Evolutionary conservation across 768 basidiomycete species (phyloP).

Genomic region (Lyophyllum shimeji): DNA sequence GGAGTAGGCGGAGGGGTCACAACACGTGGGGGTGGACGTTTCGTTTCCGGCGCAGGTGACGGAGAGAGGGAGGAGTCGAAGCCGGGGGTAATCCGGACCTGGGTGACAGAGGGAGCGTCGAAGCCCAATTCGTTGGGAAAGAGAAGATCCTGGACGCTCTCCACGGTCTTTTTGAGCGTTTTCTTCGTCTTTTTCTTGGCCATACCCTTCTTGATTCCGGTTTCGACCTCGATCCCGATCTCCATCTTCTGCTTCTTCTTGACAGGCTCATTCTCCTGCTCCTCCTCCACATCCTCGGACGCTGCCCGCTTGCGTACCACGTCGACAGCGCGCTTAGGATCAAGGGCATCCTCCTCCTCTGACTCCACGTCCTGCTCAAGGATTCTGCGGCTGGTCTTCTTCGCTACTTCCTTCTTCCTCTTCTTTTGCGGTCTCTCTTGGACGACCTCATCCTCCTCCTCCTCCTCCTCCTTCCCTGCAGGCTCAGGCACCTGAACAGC

Average conservation of each 20-base stretch:
- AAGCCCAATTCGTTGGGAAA: constrained; percentile 49
- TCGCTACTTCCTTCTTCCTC: constrained; percentile 47
- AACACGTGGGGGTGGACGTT: constrained; percentile 30
- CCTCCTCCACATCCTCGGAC: constrained; percentile 39
- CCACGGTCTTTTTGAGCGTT: constrained; percentile 28
- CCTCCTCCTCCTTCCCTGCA: constrained; percentile 32
- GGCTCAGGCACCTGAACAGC: constrained; percentile 37
- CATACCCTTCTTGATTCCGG: constrained; percentile 33
- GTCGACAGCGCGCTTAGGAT: constrained; percentile 28
- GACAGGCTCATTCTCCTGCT: constrained; percentile 34
- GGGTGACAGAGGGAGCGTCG: constrained; percentile 47
- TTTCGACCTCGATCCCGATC: constrained; percentile 21
- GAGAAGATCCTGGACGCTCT: constrained; percentile 48
- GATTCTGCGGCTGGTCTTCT: constrained; percentile 33
- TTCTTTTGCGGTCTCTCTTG: constrained; percentile 57
- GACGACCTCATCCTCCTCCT: constrained; percentile 33
- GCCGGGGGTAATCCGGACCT: constrained; percentile 46
- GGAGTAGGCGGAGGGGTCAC: constrained; percentile 42
- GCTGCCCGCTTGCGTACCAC: constrained; percentile 42
- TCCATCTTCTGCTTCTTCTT: constrained; percentile 44
- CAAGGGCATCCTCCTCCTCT: constrained; percentile 54
- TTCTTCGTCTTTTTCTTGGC: constrained; percentile 46
- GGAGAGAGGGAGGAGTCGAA: constrained; percentile 47
- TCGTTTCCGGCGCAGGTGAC: constrained; percentile 39
- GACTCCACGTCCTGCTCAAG: constrained; percentile 53